Conservation (phyloP, 1,139 yeast species). For the Sporopachydermia cereana region DNA sequence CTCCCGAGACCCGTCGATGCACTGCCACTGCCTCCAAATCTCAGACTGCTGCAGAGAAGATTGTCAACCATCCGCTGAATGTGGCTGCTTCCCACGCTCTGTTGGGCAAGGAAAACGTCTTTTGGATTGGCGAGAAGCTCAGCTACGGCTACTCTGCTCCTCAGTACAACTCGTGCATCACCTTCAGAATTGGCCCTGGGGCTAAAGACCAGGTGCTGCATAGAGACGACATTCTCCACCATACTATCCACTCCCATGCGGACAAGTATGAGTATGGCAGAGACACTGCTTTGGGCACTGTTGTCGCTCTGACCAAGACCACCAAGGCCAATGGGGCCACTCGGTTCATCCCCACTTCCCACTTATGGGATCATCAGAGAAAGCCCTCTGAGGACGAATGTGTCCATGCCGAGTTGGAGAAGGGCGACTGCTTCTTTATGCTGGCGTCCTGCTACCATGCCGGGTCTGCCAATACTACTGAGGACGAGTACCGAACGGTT, state of each 20-base stretch:
- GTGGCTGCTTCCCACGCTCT: constrained; percentile 14
- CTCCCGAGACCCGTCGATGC: constrained; percentile 17
- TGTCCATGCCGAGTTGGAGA: constrained; percentile 19
- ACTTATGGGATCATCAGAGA: constrained; percentile 21
- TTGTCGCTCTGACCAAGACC: constrained; percentile 16
- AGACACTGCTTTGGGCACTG: constrained; percentile 18
- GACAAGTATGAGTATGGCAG: constrained; percentile 15
- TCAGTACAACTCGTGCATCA: constrained; percentile 20
- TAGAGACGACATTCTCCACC: constrained; percentile 20
- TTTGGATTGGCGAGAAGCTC: constrained; percentile 18
- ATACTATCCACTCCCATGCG: constrained; percentile 15
- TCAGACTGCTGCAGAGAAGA: constrained; percentile 15
- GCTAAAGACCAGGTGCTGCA: constrained; percentile 19
- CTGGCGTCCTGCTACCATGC: constrained; percentile 22
- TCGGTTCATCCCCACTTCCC: constrained; percentile 21
- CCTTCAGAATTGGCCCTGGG: constrained; percentile 22
- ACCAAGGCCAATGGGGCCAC: constrained; percentile 22
- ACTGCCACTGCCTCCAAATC: constrained; percentile 18
- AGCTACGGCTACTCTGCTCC: constrained; percentile 17
- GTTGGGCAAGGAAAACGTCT: constrained; percentile 16
- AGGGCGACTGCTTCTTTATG: constrained; percentile 23
- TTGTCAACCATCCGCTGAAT: constrained; percentile 14
- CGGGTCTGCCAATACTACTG: constrained; percentile 21
- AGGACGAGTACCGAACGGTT: constrained; percentile 18
- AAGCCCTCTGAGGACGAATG: constrained; percentile 18